A percentile compares a stretch with the other conserved stretches of the same genome.
Conservation (phyloP, 176 grass and related monocot species). For the Paspalum notatum region DNA sequence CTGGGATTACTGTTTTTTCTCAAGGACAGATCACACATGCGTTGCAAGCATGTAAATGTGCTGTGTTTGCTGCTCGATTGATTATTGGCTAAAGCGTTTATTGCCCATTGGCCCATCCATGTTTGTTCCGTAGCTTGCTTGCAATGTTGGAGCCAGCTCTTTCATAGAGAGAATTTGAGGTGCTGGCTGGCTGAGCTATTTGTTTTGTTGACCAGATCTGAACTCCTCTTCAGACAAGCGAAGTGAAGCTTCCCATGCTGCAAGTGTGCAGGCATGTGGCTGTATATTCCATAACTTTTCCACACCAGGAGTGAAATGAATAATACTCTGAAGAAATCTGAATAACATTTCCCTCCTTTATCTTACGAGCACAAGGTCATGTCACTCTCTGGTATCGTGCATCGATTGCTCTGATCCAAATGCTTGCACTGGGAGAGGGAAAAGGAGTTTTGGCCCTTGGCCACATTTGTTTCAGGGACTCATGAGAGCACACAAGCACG, state of each 20-base stretch:
- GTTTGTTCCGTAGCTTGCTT: conserved; percentile 18
- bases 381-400: not conserved
- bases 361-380: not conserved
- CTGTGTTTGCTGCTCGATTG: not conserved
- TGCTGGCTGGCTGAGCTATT: conserved; percentile 12
- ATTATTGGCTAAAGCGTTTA: conserved; percentile 26
- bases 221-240: conserved; percentile 18
- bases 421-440: not conserved
- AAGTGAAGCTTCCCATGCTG: conserved; percentile 47
- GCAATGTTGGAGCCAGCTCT: conserved; percentile 48
- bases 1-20: conserved; percentile 17
- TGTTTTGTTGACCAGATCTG: conserved; percentile 52
- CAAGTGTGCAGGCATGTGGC: conserved; percentile 15
- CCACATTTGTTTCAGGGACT: not conserved
- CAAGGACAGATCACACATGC: conserved; percentile 16
- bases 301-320: conserved; percentile 15
- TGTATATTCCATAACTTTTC: not conserved
- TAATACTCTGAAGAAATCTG: not conserved
- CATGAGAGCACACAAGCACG: too few species aligned
- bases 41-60: conserved; percentile 9
- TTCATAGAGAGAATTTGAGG: conserved; percentile 27
- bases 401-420: not conserved
- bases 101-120: conserved; percentile 37
- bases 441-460: not conserved
- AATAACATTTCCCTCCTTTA: not conserved